Percentiles rank a stretch among this genome's conserved stretches.
Evolutionary conservation across 2,329 filamentous ascomycete species (phyloP).

Genomic region (Rutstroemia sydowiana): DNA sequence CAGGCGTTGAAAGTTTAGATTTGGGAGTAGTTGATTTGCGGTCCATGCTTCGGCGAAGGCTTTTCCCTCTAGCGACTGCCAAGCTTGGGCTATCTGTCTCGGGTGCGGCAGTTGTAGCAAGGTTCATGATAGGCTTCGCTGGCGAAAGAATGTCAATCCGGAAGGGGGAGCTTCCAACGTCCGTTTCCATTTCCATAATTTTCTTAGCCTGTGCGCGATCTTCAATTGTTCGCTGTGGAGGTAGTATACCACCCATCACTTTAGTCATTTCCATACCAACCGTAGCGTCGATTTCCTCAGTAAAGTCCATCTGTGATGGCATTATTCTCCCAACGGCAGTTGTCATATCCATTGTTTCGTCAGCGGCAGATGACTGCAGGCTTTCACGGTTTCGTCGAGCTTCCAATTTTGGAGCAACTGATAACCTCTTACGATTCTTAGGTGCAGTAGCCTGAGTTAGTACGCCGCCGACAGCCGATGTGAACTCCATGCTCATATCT

Average conservation of each 20-base stretch:
- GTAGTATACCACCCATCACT: slow-evolving; percentile 48
- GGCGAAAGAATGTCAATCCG: slow-evolving; percentile 31
- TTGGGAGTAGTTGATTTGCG: slow-evolving; percentile 34
- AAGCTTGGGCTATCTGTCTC: slow-evolving; percentile 48
- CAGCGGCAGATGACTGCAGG: slow-evolving; percentile 20
- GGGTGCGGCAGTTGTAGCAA: slow-evolving; percentile 35
- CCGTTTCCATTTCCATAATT: slow-evolving; percentile 52
- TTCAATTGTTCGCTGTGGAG: slow-evolving; percentile 31
- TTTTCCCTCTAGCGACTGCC: slow-evolving; percentile 44
- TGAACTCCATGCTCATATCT: slow-evolving; percentile 76
- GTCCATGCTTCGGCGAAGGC: slow-evolving; percentile 41
- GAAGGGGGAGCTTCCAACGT: slow-evolving; percentile 40
- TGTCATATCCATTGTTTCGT: slow-evolving; percentile 34
- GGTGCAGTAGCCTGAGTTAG: slow-evolving; percentile 33
- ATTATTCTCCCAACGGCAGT: slow-evolving; percentile 41
- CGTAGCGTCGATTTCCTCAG: slow-evolving; percentile 36
- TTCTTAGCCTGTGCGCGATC: slow-evolving; percentile 44
- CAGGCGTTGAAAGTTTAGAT: slow-evolving; percentile 22
- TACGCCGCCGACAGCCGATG: slow-evolving; percentile 54
- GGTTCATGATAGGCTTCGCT: slow-evolving; percentile 28
- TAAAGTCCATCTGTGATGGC: slow-evolving; percentile 37
- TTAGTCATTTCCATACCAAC: slow-evolving; percentile 58
- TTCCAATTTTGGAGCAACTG: slow-evolving; percentile 13
- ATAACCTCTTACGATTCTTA: slow-evolving; percentile 23
- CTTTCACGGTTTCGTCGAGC: slow-evolving; percentile 31